Percentiles rank a stretch among this genome's conserved stretches.
Conservation (phyloP, 1,284 basidiomycete species). For the Malassezia dermatis region DNA sequence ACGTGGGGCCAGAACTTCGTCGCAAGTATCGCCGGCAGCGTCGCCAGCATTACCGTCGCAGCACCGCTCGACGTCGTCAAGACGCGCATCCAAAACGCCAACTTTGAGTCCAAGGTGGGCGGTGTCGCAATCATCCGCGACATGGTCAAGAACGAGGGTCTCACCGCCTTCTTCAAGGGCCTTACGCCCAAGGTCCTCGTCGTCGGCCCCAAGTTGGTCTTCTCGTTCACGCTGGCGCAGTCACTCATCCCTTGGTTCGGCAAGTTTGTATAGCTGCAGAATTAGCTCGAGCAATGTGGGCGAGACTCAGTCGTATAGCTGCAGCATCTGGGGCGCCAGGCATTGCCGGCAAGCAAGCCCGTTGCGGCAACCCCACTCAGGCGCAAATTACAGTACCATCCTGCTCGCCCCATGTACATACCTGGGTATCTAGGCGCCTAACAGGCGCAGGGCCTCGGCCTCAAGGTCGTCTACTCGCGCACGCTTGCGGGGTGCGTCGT, state of each 20-base stretch:
- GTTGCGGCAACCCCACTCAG: constrained; percentile 27
- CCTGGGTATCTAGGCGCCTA: constrained; percentile 17
- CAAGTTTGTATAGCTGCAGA: constrained; percentile 50
- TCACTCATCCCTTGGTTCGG: constrained; percentile 86
- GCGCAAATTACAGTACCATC: constrained; percentile 44
- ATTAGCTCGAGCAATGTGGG: not conserved
- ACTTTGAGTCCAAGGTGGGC: constrained; percentile 78
- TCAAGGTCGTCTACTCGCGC: constrained; percentile 3
- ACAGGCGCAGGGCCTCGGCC: constrained; percentile 24
- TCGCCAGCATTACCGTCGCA: constrained; percentile 88
- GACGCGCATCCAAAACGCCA: constrained; percentile 79
- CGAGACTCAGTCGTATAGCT: constrained; percentile 15
- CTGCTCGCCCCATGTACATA: constrained; percentile 14
- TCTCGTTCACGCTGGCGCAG: constrained; percentile 94
- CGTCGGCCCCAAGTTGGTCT: constrained; percentile 93
- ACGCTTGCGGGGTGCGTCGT: constrained; percentile 4
- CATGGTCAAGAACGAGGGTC: constrained; percentile 75
- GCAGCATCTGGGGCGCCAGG: constrained; percentile 30
- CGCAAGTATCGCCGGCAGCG: constrained; percentile 83
- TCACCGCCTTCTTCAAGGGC: constrained; percentile 87
- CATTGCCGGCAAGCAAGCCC: constrained; percentile 37
- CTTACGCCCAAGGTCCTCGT: constrained; percentile 72
- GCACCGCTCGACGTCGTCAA: constrained; percentile 94
- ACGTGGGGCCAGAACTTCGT: constrained; percentile 73
- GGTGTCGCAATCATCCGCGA: constrained; percentile 80